A percentile compares a stretch with the other conserved stretches of the same genome.
Conservation (phyloP, 192 early-diverging fungal species). For the Backusella tuberculispora region DNA sequence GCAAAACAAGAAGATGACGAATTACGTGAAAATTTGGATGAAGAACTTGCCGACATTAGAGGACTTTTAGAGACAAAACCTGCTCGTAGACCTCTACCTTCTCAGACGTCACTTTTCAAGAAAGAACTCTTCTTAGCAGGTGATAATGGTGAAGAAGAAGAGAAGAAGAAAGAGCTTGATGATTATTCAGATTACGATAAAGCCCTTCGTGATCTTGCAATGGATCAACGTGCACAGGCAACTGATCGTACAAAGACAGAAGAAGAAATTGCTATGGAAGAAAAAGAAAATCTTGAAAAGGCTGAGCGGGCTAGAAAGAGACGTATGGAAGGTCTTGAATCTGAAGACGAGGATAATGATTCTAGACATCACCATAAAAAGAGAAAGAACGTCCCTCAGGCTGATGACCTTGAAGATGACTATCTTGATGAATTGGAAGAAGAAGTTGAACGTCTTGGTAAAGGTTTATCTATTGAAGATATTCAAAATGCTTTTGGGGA, state of each 20-base stretch:
- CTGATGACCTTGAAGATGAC: slow-evolving; percentile 74
- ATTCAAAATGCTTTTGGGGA: slow-evolving; percentile 40
- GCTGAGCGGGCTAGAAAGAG: slow-evolving; percentile 79
- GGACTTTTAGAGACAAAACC: slow-evolving; percentile 64
- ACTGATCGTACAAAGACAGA: slow-evolving; percentile 94
- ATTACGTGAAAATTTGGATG: slow-evolving; percentile 83
- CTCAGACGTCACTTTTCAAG: slow-evolving; percentile 41
- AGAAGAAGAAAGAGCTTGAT: slow-evolving; percentile 33
- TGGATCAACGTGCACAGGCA: slow-evolving; percentile 84
- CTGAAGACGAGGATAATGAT: slow-evolving; percentile 50
- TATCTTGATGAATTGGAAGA: slow-evolving; percentile 56
- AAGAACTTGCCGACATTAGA: slow-evolving; percentile 84
- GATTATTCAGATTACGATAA: slow-evolving; percentile 81
- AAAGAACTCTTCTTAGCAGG: slow-evolving; percentile 15
- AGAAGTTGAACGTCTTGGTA: slow-evolving; percentile 39
- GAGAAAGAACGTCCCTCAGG: slow-evolving; percentile 59
- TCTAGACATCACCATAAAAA: slow-evolving; percentile 41
- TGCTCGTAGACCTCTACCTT: slow-evolving; percentile 46
- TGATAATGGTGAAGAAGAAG: slow-evolving; percentile 36
- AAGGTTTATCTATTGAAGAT: slow-evolving; percentile 37
- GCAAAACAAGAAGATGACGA: slow-evolving; percentile 87
- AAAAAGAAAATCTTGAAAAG: slow-evolving; percentile 83
- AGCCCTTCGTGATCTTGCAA: slow-evolving; percentile 78
- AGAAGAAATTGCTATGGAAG: slow-evolving; percentile 88
- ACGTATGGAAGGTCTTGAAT: slow-evolving; percentile 81